phyloP scores from a whole-genome alignment of 495 filamentous ascomycete species.

The Hapsidospora chrysogenum region DNA sequence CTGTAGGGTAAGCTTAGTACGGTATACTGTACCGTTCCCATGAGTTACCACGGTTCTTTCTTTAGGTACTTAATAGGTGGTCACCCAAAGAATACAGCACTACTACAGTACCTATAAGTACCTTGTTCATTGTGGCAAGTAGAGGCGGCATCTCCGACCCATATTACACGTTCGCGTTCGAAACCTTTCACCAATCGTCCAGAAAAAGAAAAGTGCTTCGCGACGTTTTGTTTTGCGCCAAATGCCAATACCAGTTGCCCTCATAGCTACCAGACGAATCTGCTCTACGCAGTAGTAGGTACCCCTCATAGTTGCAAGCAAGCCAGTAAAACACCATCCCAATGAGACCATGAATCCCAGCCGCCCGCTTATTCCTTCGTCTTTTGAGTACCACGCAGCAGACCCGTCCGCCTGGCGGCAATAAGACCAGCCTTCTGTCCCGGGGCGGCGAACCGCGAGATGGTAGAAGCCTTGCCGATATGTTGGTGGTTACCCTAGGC shows the following conservation, averaged over 20 bases:
- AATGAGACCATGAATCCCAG: conserved; percentile 31
- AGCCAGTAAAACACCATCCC: conserved; percentile 37
- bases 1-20: no score
- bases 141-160: no score
- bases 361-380: conserved; percentile 63
- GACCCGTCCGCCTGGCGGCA: conserved; percentile 94
- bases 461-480: conserved; percentile 99
- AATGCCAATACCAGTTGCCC: conserved; percentile 14
- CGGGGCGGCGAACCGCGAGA: conserved; percentile 89
- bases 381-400: conserved; percentile 99
- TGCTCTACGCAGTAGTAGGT: conserved; percentile 27
- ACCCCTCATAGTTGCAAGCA: conserved; percentile 36
- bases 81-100: no score
- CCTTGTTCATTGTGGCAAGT: no score
- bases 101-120: no score
- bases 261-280: conserved; percentile 14
- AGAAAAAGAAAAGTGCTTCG: no score
- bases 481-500: conserved; percentile 97
- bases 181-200: no score
- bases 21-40: no score
- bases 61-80: no score
- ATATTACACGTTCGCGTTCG: no score
- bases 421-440: conserved; percentile 99
- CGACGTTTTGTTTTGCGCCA: conserved; percentile 1
- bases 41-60: no score